Percentiles rank a stretch among this genome's conserved stretches.
These are phyloP conservation scores for Chaetothyriales sp. DNA, from an alignment of 2,329 filamentous ascomycete species.

Conservation along the genomic window DNA sequence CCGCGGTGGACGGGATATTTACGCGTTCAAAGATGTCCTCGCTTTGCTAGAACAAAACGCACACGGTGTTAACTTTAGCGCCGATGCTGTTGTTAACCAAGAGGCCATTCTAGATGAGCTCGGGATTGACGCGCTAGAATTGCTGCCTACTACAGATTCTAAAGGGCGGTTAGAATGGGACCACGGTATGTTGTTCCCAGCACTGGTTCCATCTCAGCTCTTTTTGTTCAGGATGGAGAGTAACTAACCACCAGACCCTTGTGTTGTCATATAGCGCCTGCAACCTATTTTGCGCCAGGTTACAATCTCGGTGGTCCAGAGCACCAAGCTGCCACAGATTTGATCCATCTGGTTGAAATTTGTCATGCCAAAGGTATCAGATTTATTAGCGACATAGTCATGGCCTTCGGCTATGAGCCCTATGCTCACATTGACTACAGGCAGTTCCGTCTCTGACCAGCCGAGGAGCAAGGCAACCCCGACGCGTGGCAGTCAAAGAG, in stretches of 20 bases:
- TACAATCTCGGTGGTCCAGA: not conserved
- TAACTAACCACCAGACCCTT: too few relatives aligned
- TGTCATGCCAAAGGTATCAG: not conserved
- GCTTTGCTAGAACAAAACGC: not conserved
- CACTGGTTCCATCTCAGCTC: too few relatives aligned
- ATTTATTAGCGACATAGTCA: not conserved
- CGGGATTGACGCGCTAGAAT: not conserved
- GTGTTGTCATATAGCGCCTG: not conserved
- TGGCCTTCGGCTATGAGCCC: conserved; percentile 1
- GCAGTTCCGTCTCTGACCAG: not conserved
- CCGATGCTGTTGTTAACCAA: not conserved
- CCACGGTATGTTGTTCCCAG: not conserved
- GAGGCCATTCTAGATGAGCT: not conserved
- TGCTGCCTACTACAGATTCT: not conserved
- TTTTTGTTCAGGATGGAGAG: too few relatives aligned
- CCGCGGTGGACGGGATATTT: not conserved
- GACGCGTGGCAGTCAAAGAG: not conserved
- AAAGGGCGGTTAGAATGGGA: not conserved
- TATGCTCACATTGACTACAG: not conserved
- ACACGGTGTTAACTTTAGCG: not conserved
- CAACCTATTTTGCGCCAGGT: not conserved
- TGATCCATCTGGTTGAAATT: not conserved
- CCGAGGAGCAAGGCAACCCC: too few relatives aligned
- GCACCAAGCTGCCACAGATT: not conserved
- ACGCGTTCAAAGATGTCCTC: not conserved